Evolutionary conservation across 1,284 basidiomycete species (phyloP).

Genomic region (Marasmius fiardii): DNA sequence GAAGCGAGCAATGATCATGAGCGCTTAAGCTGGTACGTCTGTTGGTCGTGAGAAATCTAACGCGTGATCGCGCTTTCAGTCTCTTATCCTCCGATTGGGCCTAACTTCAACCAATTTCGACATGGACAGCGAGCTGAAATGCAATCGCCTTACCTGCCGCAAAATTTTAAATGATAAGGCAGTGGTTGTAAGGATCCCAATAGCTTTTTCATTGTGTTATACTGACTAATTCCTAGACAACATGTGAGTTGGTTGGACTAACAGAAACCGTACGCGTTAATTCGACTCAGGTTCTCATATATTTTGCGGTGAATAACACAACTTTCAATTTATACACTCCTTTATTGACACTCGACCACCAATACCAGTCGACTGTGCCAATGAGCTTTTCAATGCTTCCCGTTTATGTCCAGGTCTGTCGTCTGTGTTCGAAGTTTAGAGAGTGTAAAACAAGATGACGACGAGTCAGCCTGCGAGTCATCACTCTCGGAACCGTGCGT

Average conservation of each 20-base stretch:
- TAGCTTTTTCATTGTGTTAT: neutral
- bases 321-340: slow-evolving; percentile 1
- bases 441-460: neutral
- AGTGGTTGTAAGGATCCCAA: slow-evolving; percentile 62
- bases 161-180: slow-evolving; percentile 67
- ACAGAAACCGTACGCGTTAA: too few species aligned
- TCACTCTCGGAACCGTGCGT: slow-evolving; percentile 71
- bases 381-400: slow-evolving; percentile 72
- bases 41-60: too few species aligned
- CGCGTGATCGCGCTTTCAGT: too few species aligned
- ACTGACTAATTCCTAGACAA: slow-evolving; percentile 31
- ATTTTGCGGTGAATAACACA: slow-evolving; percentile 60
- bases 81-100: too few species aligned
- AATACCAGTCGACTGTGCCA: slow-evolving; percentile 73
- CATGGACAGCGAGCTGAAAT: slow-evolving; percentile 63
- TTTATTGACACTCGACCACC: slow-evolving; percentile 8
- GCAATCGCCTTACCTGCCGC: slow-evolving; percentile 73
- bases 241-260: slow-evolving; percentile 36
- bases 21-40: too few species aligned
- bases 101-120: neutral
- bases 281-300: slow-evolving; percentile 65
- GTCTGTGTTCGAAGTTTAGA: neutral
- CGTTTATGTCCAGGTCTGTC: slow-evolving; percentile 69
- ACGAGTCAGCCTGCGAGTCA: slow-evolving; percentile 69
- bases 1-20: too few species aligned